Evolutionary conservation across 2,329 filamentous ascomycete genomes (phyloP), one percentile per base, ranked within the genome.

Genomic region (Penicillium sp.): DNA sequence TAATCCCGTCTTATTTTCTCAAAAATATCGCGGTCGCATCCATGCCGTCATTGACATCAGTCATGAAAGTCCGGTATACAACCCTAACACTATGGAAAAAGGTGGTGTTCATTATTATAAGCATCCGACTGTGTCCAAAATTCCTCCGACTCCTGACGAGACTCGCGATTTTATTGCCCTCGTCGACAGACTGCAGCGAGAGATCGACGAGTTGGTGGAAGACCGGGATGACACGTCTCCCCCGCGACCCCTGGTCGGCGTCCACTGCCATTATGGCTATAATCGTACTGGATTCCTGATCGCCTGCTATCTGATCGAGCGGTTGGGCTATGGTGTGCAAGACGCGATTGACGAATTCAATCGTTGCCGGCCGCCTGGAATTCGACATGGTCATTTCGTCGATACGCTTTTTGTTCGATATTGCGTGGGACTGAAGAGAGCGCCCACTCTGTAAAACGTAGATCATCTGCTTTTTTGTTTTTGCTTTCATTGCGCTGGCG

Each of bases 251-350:
- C 60, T 84, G 41, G 80, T 95, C 44, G 90, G 85, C 2, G 88
- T 95, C 0, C 91, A 97, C 66, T 97, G 91, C 61, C 91, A 97
- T 63, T 96, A 96, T 59, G 91, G 91, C 0, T 96, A 94, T 72
- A 96, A 97, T 66, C 81, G 90, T 24, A 96, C 91, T 0, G 91
- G 91, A 0, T 95, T 91, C 66, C 87, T 96, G 63, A 82, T 97
- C 43, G 85, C 88, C 29, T 89, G 84, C 61, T 97, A 96, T 63
- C 74, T 97, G n/a, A 84, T 96, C 11, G 90, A 96, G 71, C 76
- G 82, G 40, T 80, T 86, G 56, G 83, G 81, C 0, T 90, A 81
- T 60, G 74, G 73, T 24, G 80, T 95, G 2, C 80, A 86, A 59
- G 82, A 85, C 46, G 91, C 91, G 1, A 83, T 97, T 51, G 82